Percentiles rank a stretch among this genome's conserved stretches.
These are phyloP conservation scores for Dactylorhiza incarnata DNA, from an alignment of 106 monocot genomes.

Conservation along the genomic window DNA sequence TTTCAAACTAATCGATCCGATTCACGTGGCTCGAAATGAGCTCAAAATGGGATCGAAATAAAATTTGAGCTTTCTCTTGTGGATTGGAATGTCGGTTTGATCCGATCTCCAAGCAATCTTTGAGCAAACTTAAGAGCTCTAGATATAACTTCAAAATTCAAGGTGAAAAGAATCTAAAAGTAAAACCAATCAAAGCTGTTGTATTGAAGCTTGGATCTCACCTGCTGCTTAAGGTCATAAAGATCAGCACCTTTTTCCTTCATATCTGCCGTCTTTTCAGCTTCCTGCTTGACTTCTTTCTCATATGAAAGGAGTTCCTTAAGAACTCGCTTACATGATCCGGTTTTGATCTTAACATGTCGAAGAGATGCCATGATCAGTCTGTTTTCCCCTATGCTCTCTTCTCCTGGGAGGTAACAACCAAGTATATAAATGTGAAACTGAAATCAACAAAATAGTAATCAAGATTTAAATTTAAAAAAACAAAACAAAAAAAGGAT, in stretches of 20 bases:
- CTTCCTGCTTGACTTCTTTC: slow-evolving; percentile 76
- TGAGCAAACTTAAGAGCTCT: too few species aligned
- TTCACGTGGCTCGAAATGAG: too few species aligned
- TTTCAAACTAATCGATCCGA: too few species aligned
- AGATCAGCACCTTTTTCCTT: slow-evolving; percentile 85
- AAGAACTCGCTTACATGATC: slow-evolving; percentile 68
- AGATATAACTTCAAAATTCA: background rate
- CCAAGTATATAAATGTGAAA: too few species aligned
- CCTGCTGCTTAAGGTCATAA: slow-evolving; percentile 98
- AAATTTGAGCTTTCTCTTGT: too few species aligned
- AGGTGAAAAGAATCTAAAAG: background rate
- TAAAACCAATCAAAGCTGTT: background rate
- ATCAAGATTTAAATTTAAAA: too few species aligned
- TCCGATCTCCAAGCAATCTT: too few species aligned
- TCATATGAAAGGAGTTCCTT: slow-evolving; percentile 82
- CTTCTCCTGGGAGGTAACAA: background rate
- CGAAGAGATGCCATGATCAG: slow-evolving; percentile 47
- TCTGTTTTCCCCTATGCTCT: background rate
- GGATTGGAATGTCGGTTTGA: too few species aligned
- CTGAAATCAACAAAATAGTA: too few species aligned
- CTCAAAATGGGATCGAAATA: too few species aligned
- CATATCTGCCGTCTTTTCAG: slow-evolving; percentile 78
- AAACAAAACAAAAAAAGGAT: too few species aligned
- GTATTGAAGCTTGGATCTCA: slow-evolving; percentile 3
- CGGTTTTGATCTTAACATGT: slow-evolving; percentile 87